phyloP scores from a whole-genome alignment of 768 basidiomycete genomes.

The Strobilomyces confusus region DNA sequence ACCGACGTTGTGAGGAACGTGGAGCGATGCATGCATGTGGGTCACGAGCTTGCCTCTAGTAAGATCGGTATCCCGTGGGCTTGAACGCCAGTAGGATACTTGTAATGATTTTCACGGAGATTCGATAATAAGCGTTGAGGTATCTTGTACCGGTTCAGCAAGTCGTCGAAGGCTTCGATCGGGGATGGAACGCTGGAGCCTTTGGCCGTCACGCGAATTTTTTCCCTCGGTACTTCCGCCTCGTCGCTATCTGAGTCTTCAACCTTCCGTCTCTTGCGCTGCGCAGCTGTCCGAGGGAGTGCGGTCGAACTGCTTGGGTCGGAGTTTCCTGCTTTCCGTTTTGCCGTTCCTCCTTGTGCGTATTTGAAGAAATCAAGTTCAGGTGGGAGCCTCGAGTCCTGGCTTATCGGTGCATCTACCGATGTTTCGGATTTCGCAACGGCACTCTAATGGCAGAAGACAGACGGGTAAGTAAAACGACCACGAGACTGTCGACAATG shows the following conservation, averaged over 20 bases:
- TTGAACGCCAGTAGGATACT: slow-evolving; percentile 76
- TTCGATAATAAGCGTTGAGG: slow-evolving; percentile 62
- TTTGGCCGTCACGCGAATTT: slow-evolving; percentile 71
- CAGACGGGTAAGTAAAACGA: background rate
- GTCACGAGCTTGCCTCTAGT: slow-evolving; percentile 52
- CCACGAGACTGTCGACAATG: background rate
- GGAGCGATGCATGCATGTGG: background rate
- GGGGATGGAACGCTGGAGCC: slow-evolving; percentile 65
- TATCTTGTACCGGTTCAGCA: slow-evolving; percentile 55
- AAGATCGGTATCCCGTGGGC: slow-evolving; percentile 76
- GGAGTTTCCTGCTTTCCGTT: slow-evolving; percentile 43
- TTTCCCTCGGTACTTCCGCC: slow-evolving; percentile 27
- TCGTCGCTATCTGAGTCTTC: slow-evolving; percentile 23
- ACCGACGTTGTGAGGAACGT: background rate
- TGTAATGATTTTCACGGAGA: slow-evolving; percentile 55
- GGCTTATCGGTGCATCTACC: slow-evolving; percentile 19
- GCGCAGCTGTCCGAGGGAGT: slow-evolving; percentile 6
- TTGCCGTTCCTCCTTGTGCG: slow-evolving; percentile 50
- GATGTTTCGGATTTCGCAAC: slow-evolving; percentile 20
- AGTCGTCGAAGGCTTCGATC: slow-evolving; percentile 53
- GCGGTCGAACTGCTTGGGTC: slow-evolving; percentile 12
- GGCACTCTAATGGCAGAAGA: slow-evolving; percentile 22
- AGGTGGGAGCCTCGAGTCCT: slow-evolving; percentile 56
- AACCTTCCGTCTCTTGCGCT: slow-evolving; percentile 29
- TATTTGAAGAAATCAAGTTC: slow-evolving; percentile 95